Evolutionary conservation across 345 rosid species (phyloP), one percentile per base, ranked within the genome.

Genomic region (Eucalyptus brandiana): DNA sequence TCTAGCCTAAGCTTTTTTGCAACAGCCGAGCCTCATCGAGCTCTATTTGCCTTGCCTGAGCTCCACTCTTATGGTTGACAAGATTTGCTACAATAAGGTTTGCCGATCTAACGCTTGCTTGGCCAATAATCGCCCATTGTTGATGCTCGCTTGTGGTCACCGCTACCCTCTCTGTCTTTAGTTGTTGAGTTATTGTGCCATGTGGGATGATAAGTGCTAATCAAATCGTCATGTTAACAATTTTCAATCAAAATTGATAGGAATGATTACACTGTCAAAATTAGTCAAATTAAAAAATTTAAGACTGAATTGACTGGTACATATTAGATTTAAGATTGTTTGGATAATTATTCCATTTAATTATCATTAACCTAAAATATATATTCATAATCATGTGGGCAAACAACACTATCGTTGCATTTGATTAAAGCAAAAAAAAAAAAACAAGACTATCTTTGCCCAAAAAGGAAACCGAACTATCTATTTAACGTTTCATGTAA

Each of bases 151-250:
- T 17, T 16, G 14, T 69, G 44, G 44, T 72, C 44, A 12, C 44
- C 2, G 4, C 8, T 72, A 6, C 42, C 72, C 42, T 69, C 80
- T 69, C 3, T 6, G 2, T 21, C 80, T 32, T 69, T 69, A 37
- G 23, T 69, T 69, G 21, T 69, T 34, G 23, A 69, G 42, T 67
- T 67, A 9, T 9, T 34, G 42, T 17, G 26, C 6, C 44, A 19
- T 3, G 13, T 10, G 12, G 14, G 44, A 34, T 10, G 7, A 10
- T 9, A 0, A 7, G 42, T 9, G 14, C 26, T 72, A 19, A 69
- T 9, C 21, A 16, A 10, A 69, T 9, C 0, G 24, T 18, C 13
- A 18, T 37, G 3, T 34, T 5, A 34, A 21, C 0, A 5, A 69
- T 69, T 69, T 69, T 34, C 18, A 10, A 11, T 3, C 0, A 69